Evolutionary conservation across 2,329 filamentous ascomycete genomes (phyloP).

Genomic region (Zasmidium citrigriseum): DNA sequence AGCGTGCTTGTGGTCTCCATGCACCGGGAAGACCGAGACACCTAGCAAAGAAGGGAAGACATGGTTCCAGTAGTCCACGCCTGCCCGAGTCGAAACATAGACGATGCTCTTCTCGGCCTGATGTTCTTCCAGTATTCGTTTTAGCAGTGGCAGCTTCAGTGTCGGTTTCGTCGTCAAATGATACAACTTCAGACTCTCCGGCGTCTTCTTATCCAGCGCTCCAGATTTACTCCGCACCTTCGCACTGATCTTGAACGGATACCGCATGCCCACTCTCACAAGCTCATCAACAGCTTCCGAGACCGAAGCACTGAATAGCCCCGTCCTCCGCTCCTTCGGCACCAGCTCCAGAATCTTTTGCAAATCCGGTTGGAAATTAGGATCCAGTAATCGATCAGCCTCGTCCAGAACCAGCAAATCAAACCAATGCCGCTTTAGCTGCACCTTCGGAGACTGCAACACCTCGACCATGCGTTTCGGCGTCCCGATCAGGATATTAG

Average conservation of each 20-base stretch:
- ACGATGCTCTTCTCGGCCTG: conserved; percentile 80
- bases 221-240: conserved; percentile 79
- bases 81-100: conserved; percentile 90
- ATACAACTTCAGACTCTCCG: conserved; percentile 88
- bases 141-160: conserved; percentile 76
- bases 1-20: conserved; percentile 88
- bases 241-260: conserved; percentile 92
- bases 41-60: conserved; percentile 71
- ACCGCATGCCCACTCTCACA: conserved; percentile 85
- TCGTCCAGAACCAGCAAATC: conserved; percentile 93
- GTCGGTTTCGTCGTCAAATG: conserved; percentile 75
- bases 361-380: conserved; percentile 90
- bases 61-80: conserved; percentile 90
- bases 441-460: conserved; percentile 67
- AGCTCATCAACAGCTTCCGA: conserved; percentile 93
- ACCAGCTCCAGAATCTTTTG: conserved; percentile 80
- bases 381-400: conserved; percentile 86
- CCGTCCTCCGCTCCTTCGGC: conserved; percentile 90
- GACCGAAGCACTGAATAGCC: conserved; percentile 93
- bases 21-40: conserved; percentile 75
- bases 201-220: conserved; percentile 81
- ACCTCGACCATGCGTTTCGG: conserved; percentile 88
- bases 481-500: conserved; percentile 87
- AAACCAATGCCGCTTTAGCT: conserved; percentile 54
- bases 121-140: conserved; percentile 64